A percentile compares a stretch with the other conserved stretches of the same genome.
Evolutionary conservation across 2,329 filamentous ascomycete species (phyloP).

Genomic region (Thelonectria blattea): DNA sequence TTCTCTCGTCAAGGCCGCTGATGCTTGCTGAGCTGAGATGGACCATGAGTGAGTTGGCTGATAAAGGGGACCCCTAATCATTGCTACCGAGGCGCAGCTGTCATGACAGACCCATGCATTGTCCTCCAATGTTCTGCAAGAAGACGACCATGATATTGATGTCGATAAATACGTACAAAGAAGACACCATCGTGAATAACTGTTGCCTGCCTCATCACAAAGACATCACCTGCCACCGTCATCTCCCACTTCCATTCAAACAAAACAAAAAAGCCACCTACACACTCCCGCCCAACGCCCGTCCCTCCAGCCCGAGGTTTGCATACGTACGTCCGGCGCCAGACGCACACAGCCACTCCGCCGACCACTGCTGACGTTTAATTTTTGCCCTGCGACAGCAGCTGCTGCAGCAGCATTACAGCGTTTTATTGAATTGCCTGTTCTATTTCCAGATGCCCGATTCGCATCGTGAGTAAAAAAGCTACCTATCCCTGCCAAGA

Average conservation of each 20-base stretch:
- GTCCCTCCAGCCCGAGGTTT: neutral
- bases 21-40: constrained; percentile 20
- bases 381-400: constrained; percentile 26
- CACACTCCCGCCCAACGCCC: no score
- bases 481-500: neutral
- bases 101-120: no score
- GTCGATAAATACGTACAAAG: no score
- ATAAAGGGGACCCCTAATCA: neutral
- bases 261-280: neutral
- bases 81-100: neutral
- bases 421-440: neutral
- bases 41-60: neutral
- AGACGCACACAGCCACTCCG: constrained; percentile 30
- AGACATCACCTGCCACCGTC: neutral
- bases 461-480: neutral
- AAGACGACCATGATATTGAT: neutral
- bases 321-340: constrained; percentile 3
- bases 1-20: constrained; percentile 10
- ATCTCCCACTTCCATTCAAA: neutral
- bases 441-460: constrained; percentile 9
- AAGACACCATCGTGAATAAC: no score
- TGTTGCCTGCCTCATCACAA: neutral
- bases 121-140: no score
- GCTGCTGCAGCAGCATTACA: neutral
- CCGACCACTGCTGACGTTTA: constrained; percentile 35